These are phyloP conservation scores for Pycnococcus provasolii DNA, from an alignment of 139 green algal genomes.

Conservation along the genomic window DNA sequence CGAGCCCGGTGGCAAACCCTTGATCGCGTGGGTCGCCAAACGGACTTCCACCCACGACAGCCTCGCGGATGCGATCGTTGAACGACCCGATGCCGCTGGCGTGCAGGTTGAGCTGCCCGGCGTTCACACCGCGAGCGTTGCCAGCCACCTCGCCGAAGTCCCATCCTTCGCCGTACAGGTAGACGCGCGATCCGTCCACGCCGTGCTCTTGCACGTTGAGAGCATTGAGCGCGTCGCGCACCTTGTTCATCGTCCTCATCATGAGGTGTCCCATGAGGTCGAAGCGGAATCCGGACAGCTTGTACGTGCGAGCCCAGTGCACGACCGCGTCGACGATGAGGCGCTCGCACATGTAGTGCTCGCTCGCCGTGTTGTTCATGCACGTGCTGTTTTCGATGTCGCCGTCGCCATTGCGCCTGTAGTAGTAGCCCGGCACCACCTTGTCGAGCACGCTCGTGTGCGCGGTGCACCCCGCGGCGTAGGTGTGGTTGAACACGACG, in stretches of 20 bases:
- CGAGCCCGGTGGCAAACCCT: slow-evolving; percentile 66
- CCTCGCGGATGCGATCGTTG: slow-evolving; percentile 80
- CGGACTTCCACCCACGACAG: slow-evolving; percentile 60
- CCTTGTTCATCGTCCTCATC: slow-evolving; percentile 53
- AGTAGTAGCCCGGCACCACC: slow-evolving; percentile 85
- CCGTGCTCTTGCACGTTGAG: slow-evolving; percentile 46
- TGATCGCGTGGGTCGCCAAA: slow-evolving; percentile 42
- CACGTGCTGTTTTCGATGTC: slow-evolving; percentile 58
- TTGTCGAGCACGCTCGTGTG: slow-evolving; percentile 64
- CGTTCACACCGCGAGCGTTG: slow-evolving; percentile 66
- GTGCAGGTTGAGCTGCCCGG: slow-evolving; percentile 63
- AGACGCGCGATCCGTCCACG: slow-evolving; percentile 53
- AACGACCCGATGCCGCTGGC: slow-evolving; percentile 61
- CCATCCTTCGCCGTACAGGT: slow-evolving; percentile 85
- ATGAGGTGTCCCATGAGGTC: slow-evolving; percentile 84
- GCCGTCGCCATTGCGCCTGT: slow-evolving; percentile 49
- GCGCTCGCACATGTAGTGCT: slow-evolving; percentile 75
- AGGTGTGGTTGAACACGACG: slow-evolving; percentile 90
- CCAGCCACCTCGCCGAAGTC: slow-evolving; percentile 75
- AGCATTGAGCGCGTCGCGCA: slow-evolving; percentile 23
- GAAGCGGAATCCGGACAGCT: slow-evolving; percentile 63
- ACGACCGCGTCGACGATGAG: slow-evolving; percentile 72
- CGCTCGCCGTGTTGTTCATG: slow-evolving; percentile 79
- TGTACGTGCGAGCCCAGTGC: slow-evolving; percentile 75
- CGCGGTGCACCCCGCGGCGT: slow-evolving; percentile 22